These are phyloP conservation scores for Scheffersomyces parashehatae DNA, from an alignment of 1,139 yeast genomes.

Conservation along the genomic window DNA sequence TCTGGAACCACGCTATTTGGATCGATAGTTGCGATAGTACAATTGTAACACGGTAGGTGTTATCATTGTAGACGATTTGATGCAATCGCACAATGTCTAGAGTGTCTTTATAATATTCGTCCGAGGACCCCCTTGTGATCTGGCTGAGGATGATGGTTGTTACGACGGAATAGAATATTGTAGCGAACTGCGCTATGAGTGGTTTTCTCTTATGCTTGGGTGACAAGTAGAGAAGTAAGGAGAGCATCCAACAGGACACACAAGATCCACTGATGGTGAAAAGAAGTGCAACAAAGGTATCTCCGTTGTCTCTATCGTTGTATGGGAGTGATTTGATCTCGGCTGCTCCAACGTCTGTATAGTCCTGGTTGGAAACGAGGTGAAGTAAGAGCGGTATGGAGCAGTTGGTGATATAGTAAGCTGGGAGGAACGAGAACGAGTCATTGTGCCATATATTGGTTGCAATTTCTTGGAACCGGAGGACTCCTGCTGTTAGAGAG, in stretches of 20 bases:
- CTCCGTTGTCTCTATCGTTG: slow-evolving; percentile 37
- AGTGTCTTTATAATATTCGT: slow-evolving; percentile 38
- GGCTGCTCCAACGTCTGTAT: not conserved
- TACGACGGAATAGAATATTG: slow-evolving; percentile 44
- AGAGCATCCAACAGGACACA: slow-evolving; percentile 54
- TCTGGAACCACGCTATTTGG: slow-evolving; percentile 43
- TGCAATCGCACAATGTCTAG: slow-evolving; percentile 40
- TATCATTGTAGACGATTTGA: slow-evolving; percentile 26
- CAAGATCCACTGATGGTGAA: slow-evolving; percentile 45
- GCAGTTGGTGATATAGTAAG: slow-evolving; percentile 47
- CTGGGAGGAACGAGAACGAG: slow-evolving; percentile 29
- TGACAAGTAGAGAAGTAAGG: slow-evolving; percentile 45
- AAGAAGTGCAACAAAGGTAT: slow-evolving; percentile 45
- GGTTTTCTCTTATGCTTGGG: slow-evolving; percentile 50
- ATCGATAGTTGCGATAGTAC: slow-evolving; percentile 36
- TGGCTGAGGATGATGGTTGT: slow-evolving; percentile 42
- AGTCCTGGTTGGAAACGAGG: slow-evolving; percentile 8
- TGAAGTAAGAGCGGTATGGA: slow-evolving; percentile 19
- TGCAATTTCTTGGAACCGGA: slow-evolving; percentile 20
- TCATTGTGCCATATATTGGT: slow-evolving; percentile 2
- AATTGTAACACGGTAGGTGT: slow-evolving; percentile 29
- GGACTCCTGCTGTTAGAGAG: slow-evolving; percentile 33
- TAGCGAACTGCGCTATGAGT: slow-evolving; percentile 43
- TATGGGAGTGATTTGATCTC: slow-evolving; percentile 17
- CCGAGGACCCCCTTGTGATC: slow-evolving; percentile 33